Percentiles rank a stretch among this genome's conserved stretches.
These are phyloP conservation scores for Bjerkandera adusta DNA, from an alignment of 1,284 basidiomycete genomes.

Conservation along the genomic window DNA sequence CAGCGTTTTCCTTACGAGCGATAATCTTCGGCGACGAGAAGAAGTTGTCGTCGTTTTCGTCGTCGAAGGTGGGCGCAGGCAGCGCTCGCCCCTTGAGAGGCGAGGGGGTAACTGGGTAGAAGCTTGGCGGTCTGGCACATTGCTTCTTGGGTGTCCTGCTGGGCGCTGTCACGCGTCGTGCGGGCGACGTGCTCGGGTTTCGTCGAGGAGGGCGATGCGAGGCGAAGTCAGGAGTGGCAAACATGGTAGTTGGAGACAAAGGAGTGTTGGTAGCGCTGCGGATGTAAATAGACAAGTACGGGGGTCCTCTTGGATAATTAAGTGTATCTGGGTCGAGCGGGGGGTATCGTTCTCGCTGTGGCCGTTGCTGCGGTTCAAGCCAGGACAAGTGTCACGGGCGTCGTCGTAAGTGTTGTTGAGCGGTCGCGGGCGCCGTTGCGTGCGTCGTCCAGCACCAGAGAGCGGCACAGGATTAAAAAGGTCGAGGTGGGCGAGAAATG, in stretches of 20 bases:
- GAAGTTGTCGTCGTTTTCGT: slow-evolving; percentile 43
- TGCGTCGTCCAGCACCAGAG: slow-evolving; percentile 12
- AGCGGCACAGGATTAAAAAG: slow-evolving; percentile 13
- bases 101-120: slow-evolving; percentile 56
- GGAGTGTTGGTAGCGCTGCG: slow-evolving; percentile 28
- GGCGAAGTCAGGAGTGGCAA: slow-evolving; percentile 38
- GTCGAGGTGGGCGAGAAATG: slow-evolving; percentile 20
- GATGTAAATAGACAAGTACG: slow-evolving; percentile 13
- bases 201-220: slow-evolving; percentile 35
- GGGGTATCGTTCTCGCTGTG: slow-evolving; percentile 13
- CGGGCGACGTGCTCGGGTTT: slow-evolving; percentile 42
- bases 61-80: slow-evolving; percentile 32
- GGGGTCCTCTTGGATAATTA: slow-evolving; percentile 17
- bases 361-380: neutral
- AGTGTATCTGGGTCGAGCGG: slow-evolving; percentile 13
- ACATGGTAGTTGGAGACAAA: slow-evolving; percentile 33
- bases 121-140: no score
- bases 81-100: slow-evolving; percentile 41
- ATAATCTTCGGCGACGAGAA: slow-evolving; percentile 54
- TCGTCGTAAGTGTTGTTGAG: slow-evolving; percentile 13
- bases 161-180: slow-evolving; percentile 36
- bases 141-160: slow-evolving; percentile 26
- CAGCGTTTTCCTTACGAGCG: slow-evolving; percentile 32
- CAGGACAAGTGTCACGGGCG: slow-evolving; percentile 1
- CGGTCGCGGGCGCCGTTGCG: slow-evolving; percentile 24